Evolutionary conservation across 2,329 filamentous ascomycete genomes (phyloP), one percentile per base, ranked within the genome.

Genomic region (Scopulariopsis brevicaulis): DNA sequence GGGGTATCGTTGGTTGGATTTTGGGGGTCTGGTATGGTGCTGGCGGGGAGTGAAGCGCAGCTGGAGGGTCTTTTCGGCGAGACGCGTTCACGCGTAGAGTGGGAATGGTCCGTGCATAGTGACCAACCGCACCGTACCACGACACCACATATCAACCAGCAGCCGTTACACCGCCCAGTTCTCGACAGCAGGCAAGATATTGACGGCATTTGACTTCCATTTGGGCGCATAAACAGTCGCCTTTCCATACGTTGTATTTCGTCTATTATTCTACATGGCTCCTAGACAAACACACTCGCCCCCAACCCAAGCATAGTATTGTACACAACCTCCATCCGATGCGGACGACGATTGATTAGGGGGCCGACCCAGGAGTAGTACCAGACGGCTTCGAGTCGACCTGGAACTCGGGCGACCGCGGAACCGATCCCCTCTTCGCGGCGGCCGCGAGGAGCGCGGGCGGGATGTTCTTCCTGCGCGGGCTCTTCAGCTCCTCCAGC

Each of bases 401-500:
- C 22, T 50, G 63, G 50, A 70, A 65, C 40, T 67, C 69, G 40
- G 70, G 64, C 60, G 11, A 68, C 70, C 24, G 69, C 62, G 2
- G 70, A 12, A 53, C 56, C 6, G 56, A 53, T 3, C 53, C 53
- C 22, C 50, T 54, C 56, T 59, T 59, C 34, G 55, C 62, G 4
- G 70, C 65, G 25, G 68, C 65, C 52, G 71, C 65, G 52, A 74
- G 61, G 43, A 72, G 60, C 58, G 63, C 70, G 1, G 78, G 74
- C 37, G 82, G 79, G 61, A 89, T 71, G 67, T 83, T 79, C 68
- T 84, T 82, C 72, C 91, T 83, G 54, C 56, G 48, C 37, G 92
- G 89, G 65, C 85, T 83, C 77, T 90, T 94, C 68, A 99, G 74
- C 50, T 88, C 86, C 65, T 93, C 90, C 66, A 93, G 73, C 24